Conservation (phyloP, 441 rosid genomes). For the Gossypium davidsonii region DNA sequence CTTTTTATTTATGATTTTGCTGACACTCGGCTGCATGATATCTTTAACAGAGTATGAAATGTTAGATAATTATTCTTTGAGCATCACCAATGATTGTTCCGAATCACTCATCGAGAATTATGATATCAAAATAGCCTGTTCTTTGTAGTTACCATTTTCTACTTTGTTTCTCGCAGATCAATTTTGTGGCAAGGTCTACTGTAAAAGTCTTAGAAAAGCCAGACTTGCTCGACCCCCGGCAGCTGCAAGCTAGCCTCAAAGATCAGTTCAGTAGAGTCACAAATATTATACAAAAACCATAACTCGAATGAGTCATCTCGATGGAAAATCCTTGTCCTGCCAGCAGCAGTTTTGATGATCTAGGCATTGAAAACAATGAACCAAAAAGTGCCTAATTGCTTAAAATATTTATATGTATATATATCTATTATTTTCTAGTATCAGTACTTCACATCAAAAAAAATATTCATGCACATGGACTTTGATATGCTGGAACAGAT, state of each 20-base stretch:
- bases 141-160: background rate
- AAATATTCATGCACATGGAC: background rate
- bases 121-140: background rate
- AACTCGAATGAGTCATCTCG: background rate
- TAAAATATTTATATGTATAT: background rate
- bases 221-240: constrained; percentile 23
- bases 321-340: background rate
- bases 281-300: background rate
- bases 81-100: constrained; percentile 1
- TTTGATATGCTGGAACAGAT: background rate
- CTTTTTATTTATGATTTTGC: background rate
- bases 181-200: constrained; percentile 21
- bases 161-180: constrained; percentile 17
- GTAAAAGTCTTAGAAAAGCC: constrained; percentile 25
- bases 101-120: background rate
- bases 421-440: background rate
- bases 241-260: constrained; percentile 16
- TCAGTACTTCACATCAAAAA: background rate
- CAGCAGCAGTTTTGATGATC: background rate
- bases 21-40: background rate
- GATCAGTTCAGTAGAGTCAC: constrained; percentile 13
- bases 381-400: background rate
- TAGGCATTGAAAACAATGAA: background rate
- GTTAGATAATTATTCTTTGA: background rate
- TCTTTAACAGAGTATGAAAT: background rate